Base-by-base conservation (phyloP, 2,329 filamentous ascomycete species). In the Calycina herbarum region DNA sequence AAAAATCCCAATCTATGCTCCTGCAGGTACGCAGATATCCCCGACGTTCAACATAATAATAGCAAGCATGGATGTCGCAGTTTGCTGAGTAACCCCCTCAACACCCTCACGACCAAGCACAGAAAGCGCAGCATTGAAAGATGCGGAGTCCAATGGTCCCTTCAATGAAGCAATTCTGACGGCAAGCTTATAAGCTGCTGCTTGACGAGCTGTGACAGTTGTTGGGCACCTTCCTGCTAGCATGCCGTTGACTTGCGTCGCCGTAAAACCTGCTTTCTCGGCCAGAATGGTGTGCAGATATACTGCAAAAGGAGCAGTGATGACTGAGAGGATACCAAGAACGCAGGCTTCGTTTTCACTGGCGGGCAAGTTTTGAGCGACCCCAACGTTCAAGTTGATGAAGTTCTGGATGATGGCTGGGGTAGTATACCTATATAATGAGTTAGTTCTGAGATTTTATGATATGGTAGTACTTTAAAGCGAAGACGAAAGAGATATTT, bases 1-100 rank as follows among this genome's bases (percentile, higher is more conserved):
- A 2, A 51, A n/a, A 5, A 24, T 4, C 20, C n/a, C n/a, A 40
- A 51, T 51, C 45, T 51, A 51, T 20, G 6, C n/a, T 10, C 20
- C 20, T 42, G 10, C 15, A 10, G 60, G 60, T 24, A 57, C 42
- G 40, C 60, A 56, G 20, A 57, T 31, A 62, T 62, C 60, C 60
- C 45, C 60, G 27, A 40, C 60, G 40, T 62, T 62, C 60, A 62
- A 27, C 60, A 56, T 62, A 31, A 62, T n/a, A 54, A 45, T n/a
- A 31, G 60, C 45, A 62, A 54, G 51, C 45, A 56, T 35, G 20
- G 51, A 62, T 24, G 60, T 31, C 8, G 60, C 60, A 62, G 60
- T 29, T 31, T 62, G 60, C 17, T 62, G 42, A 40, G 51, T 62
- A 38, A 20, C 33, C 5, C 17, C 48, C 38, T 56, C 45, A 20